These are phyloP conservation scores for Lumnitzera littorea DNA, from an alignment of 345 rosid species.

Conservation along the genomic window DNA sequence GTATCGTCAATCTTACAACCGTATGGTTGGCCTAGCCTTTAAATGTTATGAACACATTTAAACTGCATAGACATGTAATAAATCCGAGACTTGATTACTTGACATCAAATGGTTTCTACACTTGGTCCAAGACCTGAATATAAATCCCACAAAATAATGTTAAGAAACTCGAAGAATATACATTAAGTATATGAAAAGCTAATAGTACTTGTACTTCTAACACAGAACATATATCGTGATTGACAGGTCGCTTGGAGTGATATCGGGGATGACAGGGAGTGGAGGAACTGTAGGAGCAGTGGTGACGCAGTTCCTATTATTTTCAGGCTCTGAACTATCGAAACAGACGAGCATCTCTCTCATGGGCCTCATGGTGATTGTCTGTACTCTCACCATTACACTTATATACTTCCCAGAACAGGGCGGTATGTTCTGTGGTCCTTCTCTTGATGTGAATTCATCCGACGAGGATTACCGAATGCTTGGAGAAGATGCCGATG, in stretches of 20 bases:
- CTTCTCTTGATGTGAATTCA: constrained; percentile 15
- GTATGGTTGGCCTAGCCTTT: too few relatives aligned
- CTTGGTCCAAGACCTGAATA: not conserved
- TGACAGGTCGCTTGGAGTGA: constrained; percentile 74
- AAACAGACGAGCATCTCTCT: constrained; percentile 69
- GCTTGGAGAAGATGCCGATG: constrained; percentile 17
- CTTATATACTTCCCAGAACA: constrained; percentile 48
- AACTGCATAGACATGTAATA: too few relatives aligned
- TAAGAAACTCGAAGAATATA: too few relatives aligned
- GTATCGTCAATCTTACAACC: too few relatives aligned
- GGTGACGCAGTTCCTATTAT: constrained; percentile 51
- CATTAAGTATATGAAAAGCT: too few relatives aligned
- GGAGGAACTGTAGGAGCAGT: constrained; percentile 84
- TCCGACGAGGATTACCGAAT: constrained; percentile 19
- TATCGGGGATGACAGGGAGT: constrained; percentile 78
- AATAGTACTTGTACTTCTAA: not conserved
- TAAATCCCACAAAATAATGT: too few relatives aligned
- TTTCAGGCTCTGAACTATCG: constrained; percentile 45
- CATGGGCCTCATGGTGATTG: constrained; percentile 69
- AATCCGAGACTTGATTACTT: too few relatives aligned
- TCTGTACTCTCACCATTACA: constrained; percentile 41
- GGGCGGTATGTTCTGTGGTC: constrained; percentile 60
- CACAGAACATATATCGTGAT: not conserved
- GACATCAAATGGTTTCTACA: not conserved
- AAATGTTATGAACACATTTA: too few relatives aligned